Evolutionary conservation across 2,329 filamentous ascomycete genomes (phyloP), one percentile per base, ranked within the genome.

Genomic region (Aspergillus costaricaensis): DNA sequence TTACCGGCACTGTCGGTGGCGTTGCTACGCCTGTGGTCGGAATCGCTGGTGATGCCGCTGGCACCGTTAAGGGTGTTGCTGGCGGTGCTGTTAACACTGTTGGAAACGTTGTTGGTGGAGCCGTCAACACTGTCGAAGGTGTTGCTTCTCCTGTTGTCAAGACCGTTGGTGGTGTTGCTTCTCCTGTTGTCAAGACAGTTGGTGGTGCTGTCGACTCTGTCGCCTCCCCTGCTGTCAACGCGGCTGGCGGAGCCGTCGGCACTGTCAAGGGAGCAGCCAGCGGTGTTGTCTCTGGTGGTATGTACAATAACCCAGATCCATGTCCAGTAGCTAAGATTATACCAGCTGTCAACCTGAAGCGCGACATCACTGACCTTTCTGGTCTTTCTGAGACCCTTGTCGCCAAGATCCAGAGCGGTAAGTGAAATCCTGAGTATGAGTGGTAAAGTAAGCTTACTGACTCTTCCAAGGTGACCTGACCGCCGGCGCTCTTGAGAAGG

Each of bases 341-440:
- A 19, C 43, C 39, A 65, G 59, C 39, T 14, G 25, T 61, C 41
- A 53, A 53, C 25, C 19, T 41, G 15, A 57, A 48, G 39, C 58
- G 56, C 14, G 44, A 58, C 19, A 48, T 54, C 7, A 61, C 60
- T 12, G 59, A 65, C 39, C 61, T 67, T 21, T 62, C 61, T 48
- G 52, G 7, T 39, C 69, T 67, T 19, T 64, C 62, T 8, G 52
- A 65, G 3, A 59, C 21, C 52, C 54, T 66, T 27, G 41, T 67
- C 36, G 48, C 14, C 56, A 53, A 60, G 17, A 27, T 64, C 32
- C 55, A 65, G 59, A 60, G 43, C 36, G 61, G 64, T 57, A 55
- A 61, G 54, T 48, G 23, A 55, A 41, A 32, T 17, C 14, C 27
- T 36, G n/a, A 32, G 30, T 43, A 47, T 39, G 10, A 43, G 44